Base-by-base conservation (phyloP, 1,284 basidiomycete genomes). In the Moesziomyces antarcticus region DNA sequence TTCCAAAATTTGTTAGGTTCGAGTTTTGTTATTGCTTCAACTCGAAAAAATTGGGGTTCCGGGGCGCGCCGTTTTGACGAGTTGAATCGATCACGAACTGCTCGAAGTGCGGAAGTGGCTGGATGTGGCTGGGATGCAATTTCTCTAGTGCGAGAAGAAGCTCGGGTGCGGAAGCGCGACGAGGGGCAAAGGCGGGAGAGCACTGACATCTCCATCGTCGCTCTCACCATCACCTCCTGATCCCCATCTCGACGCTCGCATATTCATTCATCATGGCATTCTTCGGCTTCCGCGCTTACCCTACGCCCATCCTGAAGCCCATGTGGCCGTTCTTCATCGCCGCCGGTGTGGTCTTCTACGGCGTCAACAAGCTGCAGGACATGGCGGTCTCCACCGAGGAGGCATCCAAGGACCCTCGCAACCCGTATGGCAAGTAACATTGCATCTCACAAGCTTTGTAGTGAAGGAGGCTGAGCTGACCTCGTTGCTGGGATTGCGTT, bases 201-300 rank as follows among this genome's bases (percentile, higher is more conserved):
- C 50, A 54, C 41, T 45, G 55, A 43, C 54, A 35, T 55, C 65
- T 48, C 58, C 59, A 68, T 67, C 62, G 52, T 30, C 30, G 30
- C 30, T 30, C 30, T 30, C 30, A 30, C 30, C 30, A 30, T 30
- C 30, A 30, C 11, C 30, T 30, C 30, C 8, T 30, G 30, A 25
- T 43, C 27, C 18, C 30, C 41, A 44, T 27, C 40, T 42, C 53
- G 24, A n/a, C 24, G 44, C 55, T 37, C 56, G 46, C 40, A 44
- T 42, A 37, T n/a, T 41, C 46, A 35, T 45, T 20, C 50, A 72
- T 50, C 25, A 82, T 81, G 79, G 72, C 72, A 45, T 74, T 81
- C 68, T 77, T 82, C 60, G 79, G 80, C 58, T 77, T 79, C 73
- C 77, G 78, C 60, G 77, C 78, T 53, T 83, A 83, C 72, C 79